Evolutionary conservation across 2,329 filamentous ascomycete genomes (phyloP).

Genomic region (Tolypocladium paradoxum): DNA sequence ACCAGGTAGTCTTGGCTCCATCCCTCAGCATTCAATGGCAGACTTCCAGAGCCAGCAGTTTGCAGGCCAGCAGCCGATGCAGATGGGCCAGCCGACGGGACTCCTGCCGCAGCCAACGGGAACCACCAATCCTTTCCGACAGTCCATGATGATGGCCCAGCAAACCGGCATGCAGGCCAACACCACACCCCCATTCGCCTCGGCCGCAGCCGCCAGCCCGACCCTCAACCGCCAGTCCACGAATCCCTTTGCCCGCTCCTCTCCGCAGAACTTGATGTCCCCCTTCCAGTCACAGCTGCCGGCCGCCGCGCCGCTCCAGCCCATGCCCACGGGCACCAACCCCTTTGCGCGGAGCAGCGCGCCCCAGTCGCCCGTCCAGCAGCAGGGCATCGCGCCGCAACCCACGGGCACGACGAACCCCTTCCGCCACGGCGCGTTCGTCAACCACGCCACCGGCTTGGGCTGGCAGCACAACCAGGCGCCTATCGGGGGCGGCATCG

Average conservation of each 20-base stretch:
- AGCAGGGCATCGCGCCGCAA: slow-evolving; percentile 54
- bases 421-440: slow-evolving; percentile 82
- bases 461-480: slow-evolving; percentile 78
- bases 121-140: slow-evolving; percentile 85
- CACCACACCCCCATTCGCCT: slow-evolving; percentile 19
- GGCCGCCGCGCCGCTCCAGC: slow-evolving; percentile 28
- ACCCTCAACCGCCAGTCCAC: slow-evolving; percentile 55
- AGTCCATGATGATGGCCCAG: slow-evolving; percentile 66
- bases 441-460: slow-evolving; percentile 78
- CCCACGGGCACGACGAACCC: slow-evolving; percentile 87
- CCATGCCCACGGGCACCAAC: slow-evolving; percentile 46
- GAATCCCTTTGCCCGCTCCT: slow-evolving; percentile 74
- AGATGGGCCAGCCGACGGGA: slow-evolving; percentile 28
- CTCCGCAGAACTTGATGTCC: slow-evolving; percentile 26
- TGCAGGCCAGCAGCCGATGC: slow-evolving; percentile 14
- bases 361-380: slow-evolving; percentile 17
- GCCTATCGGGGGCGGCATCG: slow-evolving; percentile 70
- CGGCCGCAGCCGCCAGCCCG: slow-evolving; percentile 27
- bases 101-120: slow-evolving; percentile 33
- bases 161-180: slow-evolving; percentile 34
- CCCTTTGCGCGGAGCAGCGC: slow-evolving; percentile 41
- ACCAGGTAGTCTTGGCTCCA: slow-evolving; percentile 39
- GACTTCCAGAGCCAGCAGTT: slow-evolving; percentile 31
- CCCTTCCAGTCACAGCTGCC: slow-evolving; percentile 14
- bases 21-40: slow-evolving; percentile 46